These are phyloP conservation scores for Simmondsia chinensis DNA, from an alignment of 148 eudicot species.

Conservation along the genomic window DNA sequence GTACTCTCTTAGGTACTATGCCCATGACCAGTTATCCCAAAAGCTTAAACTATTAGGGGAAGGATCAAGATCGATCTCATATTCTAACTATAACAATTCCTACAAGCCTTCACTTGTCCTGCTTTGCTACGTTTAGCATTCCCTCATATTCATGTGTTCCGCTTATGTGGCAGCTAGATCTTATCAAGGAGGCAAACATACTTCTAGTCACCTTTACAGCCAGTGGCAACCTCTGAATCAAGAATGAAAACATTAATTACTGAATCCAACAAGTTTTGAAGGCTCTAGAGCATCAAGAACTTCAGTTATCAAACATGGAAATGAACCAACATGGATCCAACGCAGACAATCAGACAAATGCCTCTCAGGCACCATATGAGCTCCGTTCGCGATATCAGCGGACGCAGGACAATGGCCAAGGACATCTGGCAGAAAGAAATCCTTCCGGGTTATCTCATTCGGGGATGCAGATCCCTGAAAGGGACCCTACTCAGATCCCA, in stretches of 20 bases:
- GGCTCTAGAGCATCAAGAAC: constrained; percentile 20
- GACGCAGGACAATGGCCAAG: constrained; percentile 30
- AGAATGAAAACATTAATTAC: constrained; percentile 27
- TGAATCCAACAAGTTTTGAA: constrained; percentile 32
- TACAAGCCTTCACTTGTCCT: no score
- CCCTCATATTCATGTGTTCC: no score
- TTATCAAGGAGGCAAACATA: constrained; percentile 55
- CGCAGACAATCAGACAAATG: constrained; percentile 31
- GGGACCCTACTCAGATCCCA: constrained; percentile 21
- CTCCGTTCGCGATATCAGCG: constrained; percentile 25
- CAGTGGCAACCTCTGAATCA: constrained; percentile 61
- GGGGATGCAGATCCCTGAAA: constrained; percentile 34
- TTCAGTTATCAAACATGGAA: constrained; percentile 36
- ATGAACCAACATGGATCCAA: constrained; percentile 30
- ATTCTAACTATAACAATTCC: no score
- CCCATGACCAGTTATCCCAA: no score
- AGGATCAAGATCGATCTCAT: no score
- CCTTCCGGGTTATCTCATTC: constrained; percentile 29
- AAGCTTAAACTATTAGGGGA: no score
- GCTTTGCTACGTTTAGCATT: no score
- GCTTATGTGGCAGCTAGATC: constrained; percentile 26
- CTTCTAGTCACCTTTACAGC: constrained; percentile 42
- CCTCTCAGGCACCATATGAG: constrained; percentile 26
- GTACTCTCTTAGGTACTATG: no score
- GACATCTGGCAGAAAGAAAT: constrained; percentile 28